phyloP scores from a whole-genome alignment of 1,139 yeast genomes.

The Pichia sp. region DNA sequence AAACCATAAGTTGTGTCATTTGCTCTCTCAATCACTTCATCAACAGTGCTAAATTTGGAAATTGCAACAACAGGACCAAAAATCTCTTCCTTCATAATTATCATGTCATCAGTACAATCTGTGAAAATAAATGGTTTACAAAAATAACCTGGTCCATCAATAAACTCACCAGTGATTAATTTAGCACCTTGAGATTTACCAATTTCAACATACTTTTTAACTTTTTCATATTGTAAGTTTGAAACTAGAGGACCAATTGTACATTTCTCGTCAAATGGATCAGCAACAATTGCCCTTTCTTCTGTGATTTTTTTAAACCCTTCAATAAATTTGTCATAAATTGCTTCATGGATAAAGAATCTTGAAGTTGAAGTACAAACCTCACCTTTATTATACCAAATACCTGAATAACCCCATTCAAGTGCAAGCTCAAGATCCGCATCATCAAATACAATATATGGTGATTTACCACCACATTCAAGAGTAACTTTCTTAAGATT shows the following conservation, averaged over 20 bases:
- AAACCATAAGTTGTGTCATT: slow-evolving; percentile 62
- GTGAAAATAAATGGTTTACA: slow-evolving; percentile 73
- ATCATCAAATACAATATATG: slow-evolving; percentile 46
- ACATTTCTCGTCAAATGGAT: slow-evolving; percentile 63
- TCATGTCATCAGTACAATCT: slow-evolving; percentile 60
- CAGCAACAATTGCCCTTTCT: slow-evolving; percentile 56
- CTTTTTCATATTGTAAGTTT: slow-evolving; percentile 41
- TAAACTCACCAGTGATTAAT: slow-evolving; percentile 54
- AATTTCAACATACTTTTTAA: slow-evolving; percentile 43
- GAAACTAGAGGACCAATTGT: slow-evolving; percentile 53
- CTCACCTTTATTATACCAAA: slow-evolving; percentile 51
- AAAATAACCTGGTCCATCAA: slow-evolving; percentile 56
- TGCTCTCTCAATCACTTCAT: slow-evolving; percentile 55
- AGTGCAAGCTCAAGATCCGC: slow-evolving; percentile 41
- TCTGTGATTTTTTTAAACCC: slow-evolving; percentile 31
- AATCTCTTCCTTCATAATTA: slow-evolving; percentile 69
- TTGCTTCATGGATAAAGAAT: slow-evolving; percentile 44
- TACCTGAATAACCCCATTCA: slow-evolving; percentile 34
- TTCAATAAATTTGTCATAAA: slow-evolving; percentile 42
- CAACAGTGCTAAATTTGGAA: slow-evolving; percentile 54
- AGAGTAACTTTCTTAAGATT: slow-evolving; percentile 71
- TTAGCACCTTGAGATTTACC: slow-evolving; percentile 51
- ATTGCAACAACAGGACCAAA: slow-evolving; percentile 75
- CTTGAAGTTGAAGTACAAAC: slow-evolving; percentile 57
- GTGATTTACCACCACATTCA: slow-evolving; percentile 61